phyloP scores from a whole-genome alignment of 1,139 yeast species.

The Nematodospora anomalae region DNA sequence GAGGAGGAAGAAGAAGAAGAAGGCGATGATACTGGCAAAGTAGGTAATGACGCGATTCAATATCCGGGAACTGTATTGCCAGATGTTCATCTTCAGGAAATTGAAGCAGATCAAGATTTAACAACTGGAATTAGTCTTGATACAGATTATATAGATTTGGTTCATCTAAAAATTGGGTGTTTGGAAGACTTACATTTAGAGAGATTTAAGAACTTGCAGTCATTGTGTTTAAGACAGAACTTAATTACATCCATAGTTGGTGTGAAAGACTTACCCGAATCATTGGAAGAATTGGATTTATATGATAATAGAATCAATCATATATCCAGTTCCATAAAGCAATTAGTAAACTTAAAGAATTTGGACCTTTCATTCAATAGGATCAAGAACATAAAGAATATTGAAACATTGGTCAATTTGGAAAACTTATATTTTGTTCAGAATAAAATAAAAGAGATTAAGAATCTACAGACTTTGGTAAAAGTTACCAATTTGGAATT shows the following conservation, averaged over 20 bases:
- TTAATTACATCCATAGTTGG: constrained; percentile 71
- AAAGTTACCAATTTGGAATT: constrained; percentile 75
- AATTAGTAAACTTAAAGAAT: constrained; percentile 54
- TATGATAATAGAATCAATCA: constrained; percentile 92
- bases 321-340: constrained; percentile 67
- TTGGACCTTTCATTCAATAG: constrained; percentile 90
- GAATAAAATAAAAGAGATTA: constrained; percentile 76
- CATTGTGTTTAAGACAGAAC: constrained; percentile 81
- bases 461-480: constrained; percentile 58
- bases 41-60: constrained; percentile 32
- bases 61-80: constrained; percentile 55
- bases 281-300: constrained; percentile 76
- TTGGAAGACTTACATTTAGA: constrained; percentile 63
- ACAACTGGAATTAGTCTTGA: constrained; percentile 64
- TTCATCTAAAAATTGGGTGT: constrained; percentile 74
- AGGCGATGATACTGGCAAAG: constrained; percentile 21
- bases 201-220: constrained; percentile 57
- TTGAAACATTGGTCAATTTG: constrained; percentile 62
- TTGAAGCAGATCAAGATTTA: constrained; percentile 56
- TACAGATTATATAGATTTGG: constrained; percentile 66
- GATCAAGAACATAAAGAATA: constrained; percentile 80
- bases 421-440: constrained; percentile 82
- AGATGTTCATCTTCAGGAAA: constrained; percentile 48
- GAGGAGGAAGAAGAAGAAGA: constrained; percentile 27
- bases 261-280: constrained; percentile 58